Evolutionary conservation across 257 asterid genomes (phyloP).

Genomic region (Cruciata laevipes): DNA sequence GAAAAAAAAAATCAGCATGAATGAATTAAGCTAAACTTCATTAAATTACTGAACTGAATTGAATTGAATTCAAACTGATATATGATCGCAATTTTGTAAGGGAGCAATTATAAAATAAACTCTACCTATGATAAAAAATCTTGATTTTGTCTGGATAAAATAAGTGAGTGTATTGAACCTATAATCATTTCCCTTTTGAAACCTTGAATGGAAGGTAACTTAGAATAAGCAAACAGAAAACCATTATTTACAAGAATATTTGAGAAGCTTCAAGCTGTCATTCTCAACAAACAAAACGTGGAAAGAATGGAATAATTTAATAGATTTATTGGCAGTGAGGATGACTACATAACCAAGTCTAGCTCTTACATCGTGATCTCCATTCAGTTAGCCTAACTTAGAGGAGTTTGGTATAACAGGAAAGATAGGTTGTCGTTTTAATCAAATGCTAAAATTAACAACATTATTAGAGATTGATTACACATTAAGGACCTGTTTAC

Average conservation of each 20-base stretch:
- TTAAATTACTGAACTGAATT: no score
- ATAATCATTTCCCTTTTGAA: neutral
- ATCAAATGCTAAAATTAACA: neutral
- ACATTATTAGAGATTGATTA: neutral
- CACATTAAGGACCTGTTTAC: no score
- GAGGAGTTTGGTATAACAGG: constrained; percentile 7
- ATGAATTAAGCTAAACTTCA: no score
- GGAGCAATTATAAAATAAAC: no score
- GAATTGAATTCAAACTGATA: no score
- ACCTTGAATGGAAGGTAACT: neutral
- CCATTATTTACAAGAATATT: neutral
- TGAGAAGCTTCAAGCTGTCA: neutral
- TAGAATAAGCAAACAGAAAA: neutral
- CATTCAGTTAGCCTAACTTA: constrained; percentile 2
- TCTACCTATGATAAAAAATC: no score
- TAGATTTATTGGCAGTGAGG: constrained; percentile 1
- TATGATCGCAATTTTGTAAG: no score
- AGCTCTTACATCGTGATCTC: constrained; percentile 13
- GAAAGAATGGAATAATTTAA: neutral
- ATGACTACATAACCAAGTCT: constrained; percentile 12
- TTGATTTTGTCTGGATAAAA: no score
- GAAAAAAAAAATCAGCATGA: no score
- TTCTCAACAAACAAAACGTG: neutral
- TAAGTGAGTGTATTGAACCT: no score
- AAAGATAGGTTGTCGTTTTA: constrained; percentile 7